Evolutionary conservation across 179 eudicot species (phyloP).

Genomic region (Beta lomatogona): DNA sequence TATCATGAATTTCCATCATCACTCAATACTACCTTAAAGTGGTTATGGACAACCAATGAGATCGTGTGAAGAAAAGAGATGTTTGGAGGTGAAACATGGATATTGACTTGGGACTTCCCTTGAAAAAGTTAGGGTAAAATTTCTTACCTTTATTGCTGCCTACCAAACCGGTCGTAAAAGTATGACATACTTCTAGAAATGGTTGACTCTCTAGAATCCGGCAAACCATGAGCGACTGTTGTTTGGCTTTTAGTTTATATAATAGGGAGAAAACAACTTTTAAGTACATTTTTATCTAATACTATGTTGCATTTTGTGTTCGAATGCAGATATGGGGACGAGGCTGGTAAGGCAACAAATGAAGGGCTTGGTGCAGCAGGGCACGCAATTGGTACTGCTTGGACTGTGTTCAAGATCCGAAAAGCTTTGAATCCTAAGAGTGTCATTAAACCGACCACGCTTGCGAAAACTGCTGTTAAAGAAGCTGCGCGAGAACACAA

Average conservation of each 20-base stretch:
- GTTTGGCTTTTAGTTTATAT: not conserved
- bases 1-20: too few species aligned
- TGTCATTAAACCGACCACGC: constrained; percentile 51
- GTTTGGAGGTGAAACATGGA: too few species aligned
- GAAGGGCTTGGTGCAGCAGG: constrained; percentile 94
- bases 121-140: too few species aligned
- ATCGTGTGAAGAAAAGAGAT: too few species aligned
- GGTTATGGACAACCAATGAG: too few species aligned
- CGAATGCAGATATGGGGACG: constrained; percentile 75
- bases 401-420: constrained; percentile 85
- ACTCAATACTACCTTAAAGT: too few species aligned
- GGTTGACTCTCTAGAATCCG: not conserved
- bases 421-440: constrained; percentile 87
- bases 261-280: not conserved
- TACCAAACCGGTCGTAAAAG: too few species aligned
- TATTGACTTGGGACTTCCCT: too few species aligned
- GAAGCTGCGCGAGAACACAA: constrained; percentile 55
- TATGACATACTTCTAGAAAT: too few species aligned
- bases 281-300: not conserved
- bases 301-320: constrained; percentile 6
- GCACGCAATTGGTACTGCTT: constrained; percentile 83
- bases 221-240: not conserved
- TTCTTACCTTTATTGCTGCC: too few species aligned
- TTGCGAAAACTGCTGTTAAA: constrained; percentile 66
- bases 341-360: constrained; percentile 78